phyloP scores from a whole-genome alignment of 73 alveolate species.

The Paramecium octaurelia region DNA sequence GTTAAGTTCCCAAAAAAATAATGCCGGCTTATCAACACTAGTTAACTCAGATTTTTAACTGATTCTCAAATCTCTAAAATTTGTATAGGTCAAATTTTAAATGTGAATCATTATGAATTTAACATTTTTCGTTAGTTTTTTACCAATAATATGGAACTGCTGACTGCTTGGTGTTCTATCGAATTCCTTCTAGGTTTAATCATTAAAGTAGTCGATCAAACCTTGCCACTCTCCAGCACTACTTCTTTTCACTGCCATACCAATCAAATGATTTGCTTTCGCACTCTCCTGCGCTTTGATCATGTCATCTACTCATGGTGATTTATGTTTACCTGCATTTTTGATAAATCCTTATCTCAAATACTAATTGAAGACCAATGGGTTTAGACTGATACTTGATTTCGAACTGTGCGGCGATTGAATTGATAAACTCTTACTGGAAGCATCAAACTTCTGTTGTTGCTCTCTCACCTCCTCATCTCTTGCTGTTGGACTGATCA shows the following conservation, averaged over 20 bases:
- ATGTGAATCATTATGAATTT: slow-evolving; percentile 1
- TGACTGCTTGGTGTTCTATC: not conserved
- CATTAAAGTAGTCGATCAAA: not conserved
- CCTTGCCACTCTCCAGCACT: slow-evolving; percentile 22
- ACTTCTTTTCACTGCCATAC: not conserved
- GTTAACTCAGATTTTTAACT: not conserved
- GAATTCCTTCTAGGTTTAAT: not conserved
- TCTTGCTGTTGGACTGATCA: not conserved
- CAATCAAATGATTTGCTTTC: not conserved
- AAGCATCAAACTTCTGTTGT: not conserved
- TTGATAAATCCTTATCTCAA: not conserved
- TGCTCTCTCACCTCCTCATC: not conserved
- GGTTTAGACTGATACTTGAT: not conserved
- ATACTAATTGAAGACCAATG: not conserved
- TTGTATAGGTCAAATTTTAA: not conserved
- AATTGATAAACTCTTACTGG: not conserved
- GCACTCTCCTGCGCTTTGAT: not conserved
- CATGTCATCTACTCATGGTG: not conserved
- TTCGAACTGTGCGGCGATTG: not conserved
- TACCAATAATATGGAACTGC: not conserved
- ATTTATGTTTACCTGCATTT: not conserved
- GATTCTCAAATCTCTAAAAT: not conserved
- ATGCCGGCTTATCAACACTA: not conserved
- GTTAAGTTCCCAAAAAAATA: slow-evolving; percentile 6
- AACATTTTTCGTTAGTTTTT: not conserved